Percentiles rank a stretch among this genome's conserved stretches.
These are phyloP conservation scores for Phytopythium mirpurense DNA, from an alignment of 352 stramenopile genomes.

Conservation along the genomic window DNA sequence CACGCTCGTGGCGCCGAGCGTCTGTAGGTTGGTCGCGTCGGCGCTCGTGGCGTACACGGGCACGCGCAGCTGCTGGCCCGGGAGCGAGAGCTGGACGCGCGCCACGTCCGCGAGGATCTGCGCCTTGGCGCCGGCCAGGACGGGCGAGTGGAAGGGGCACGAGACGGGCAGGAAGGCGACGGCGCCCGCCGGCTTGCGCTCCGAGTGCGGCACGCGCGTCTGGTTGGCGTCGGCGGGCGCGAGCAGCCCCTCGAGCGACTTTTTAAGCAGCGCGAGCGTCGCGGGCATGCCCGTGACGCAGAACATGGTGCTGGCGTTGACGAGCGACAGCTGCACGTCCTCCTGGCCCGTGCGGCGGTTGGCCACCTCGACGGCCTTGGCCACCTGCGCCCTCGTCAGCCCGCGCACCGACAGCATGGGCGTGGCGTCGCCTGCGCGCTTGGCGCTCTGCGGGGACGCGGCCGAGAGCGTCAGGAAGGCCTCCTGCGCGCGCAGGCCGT, in stretches of 20 bases:
- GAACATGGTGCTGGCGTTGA: constrained; percentile 55
- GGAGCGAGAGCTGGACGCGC: constrained; percentile 34
- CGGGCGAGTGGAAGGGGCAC: constrained; percentile 69
- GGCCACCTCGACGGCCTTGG: constrained; percentile 44
- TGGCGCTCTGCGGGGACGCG: constrained; percentile 25
- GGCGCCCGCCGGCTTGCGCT: constrained; percentile 65
- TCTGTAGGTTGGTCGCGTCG: constrained; percentile 50
- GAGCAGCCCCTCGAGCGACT: constrained; percentile 40
- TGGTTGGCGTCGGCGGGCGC: constrained; percentile 55
- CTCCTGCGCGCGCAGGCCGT: constrained; percentile 71
- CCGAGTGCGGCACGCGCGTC: constrained; percentile 72
- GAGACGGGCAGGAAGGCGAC: constrained; percentile 57
- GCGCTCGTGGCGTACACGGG: constrained; percentile 60
- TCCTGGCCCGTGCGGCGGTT: constrained; percentile 35
- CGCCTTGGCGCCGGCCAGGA: constrained; percentile 35
- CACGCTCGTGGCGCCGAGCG: constrained; percentile 29
- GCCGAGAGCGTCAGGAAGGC: constrained; percentile 28
- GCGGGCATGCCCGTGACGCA: constrained; percentile 67
- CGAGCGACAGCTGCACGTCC: constrained; percentile 67
- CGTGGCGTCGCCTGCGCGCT: constrained; percentile 25
- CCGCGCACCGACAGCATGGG: constrained; percentile 75
- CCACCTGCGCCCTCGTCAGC: constrained; percentile 44
- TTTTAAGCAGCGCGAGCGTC: constrained; percentile 46
- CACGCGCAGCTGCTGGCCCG: constrained; percentile 46
- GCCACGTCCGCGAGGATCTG: constrained; percentile 44